Base-by-base conservation (phyloP, 495 filamentous ascomycete genomes). In the Penicillium verhagenii region DNA sequence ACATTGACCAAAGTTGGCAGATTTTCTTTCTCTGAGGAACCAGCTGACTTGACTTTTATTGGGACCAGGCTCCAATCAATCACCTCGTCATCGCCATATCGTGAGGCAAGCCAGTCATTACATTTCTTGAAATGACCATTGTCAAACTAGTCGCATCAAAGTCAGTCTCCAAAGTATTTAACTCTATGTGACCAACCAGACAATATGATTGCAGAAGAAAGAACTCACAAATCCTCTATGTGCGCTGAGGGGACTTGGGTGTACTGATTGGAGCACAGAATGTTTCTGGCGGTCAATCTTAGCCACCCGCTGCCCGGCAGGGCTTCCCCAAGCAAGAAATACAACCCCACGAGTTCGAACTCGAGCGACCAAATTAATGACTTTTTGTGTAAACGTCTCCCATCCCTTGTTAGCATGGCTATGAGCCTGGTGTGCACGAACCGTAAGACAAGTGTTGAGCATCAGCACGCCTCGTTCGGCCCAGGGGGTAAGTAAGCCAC, bases 381-480 rank as follows among this genome's bases (percentile, higher is more conserved):
- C 87, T 45, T 84, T 87, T 64, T 96, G 91, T 33, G 94, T 98
- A 68, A 98, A 88, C 20, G 73, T 72, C 76, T 98, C 95, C 94
- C 94, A 98, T 11, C 94, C 94, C 46, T 83, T 83, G 59, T 86
- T 84, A 0, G 85, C 72, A 68, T 98, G 94, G 31, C 83, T 88
- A 63, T 91, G 91, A 18, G 94, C 83, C 50, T 92, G 82, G 65
- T 93, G 90, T 18, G 89, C 89, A 21, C 89, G 86, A 38, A 98
- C 94, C 0, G 94, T 97, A 14, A 98, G 79, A 59, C 89, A 93
- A 9, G 94, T 91, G 69, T 98, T 98, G 48, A 98, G 80, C 69
- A 97, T 77, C 20, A 98, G 78, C 1, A 98, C 91, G 42, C 94
- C 94, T 23, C 86, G 84, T 58, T 96, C 87, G 4, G 94, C 93